Evolutionary conservation across 805 yeast species (phyloP).

Genomic region (Spencermartinsiella europaea): DNA sequence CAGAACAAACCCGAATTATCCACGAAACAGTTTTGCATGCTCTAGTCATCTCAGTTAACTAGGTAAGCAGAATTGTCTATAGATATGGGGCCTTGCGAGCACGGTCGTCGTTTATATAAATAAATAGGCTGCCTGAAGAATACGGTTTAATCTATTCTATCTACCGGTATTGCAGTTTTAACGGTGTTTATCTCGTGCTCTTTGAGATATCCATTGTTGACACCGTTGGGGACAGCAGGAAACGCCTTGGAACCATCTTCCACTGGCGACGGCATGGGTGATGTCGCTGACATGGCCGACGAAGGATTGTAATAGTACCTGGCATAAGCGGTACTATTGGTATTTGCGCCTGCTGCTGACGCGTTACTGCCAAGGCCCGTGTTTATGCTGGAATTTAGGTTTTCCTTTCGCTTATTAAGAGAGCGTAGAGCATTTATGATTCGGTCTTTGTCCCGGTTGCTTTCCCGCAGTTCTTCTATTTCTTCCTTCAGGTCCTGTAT

Average conservation of each 20-base stretch:
- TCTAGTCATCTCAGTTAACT: too few species aligned
- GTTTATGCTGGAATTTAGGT: constrained; percentile 14
- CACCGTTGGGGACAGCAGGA: not conserved
- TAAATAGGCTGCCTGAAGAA: too few species aligned
- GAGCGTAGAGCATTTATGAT: constrained; percentile 70
- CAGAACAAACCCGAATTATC: too few species aligned
- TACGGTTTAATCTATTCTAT: not conserved
- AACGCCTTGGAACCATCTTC: not conserved
- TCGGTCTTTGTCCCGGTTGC: constrained; percentile 66
- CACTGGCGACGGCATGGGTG: not conserved
- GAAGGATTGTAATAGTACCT: constrained; percentile 12
- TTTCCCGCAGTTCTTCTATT: constrained; percentile 56
- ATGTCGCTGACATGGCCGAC: not conserved
- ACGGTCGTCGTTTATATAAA: too few species aligned
- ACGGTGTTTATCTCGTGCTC: not conserved
- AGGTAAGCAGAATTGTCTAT: too few species aligned
- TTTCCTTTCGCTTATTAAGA: constrained; percentile 53
- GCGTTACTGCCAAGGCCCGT: not conserved
- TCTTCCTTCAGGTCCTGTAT: constrained; percentile 63
- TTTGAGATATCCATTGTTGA: not conserved
- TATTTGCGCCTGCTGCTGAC: constrained; percentile 2
- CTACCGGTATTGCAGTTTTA: not conserved
- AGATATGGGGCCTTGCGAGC: too few species aligned
- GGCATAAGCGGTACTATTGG: constrained; percentile 14
- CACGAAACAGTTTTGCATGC: too few species aligned